Evolutionary conservation across 176 grass and related monocot species (phyloP).

Genomic region (Hsuehochloa calcarea): DNA sequence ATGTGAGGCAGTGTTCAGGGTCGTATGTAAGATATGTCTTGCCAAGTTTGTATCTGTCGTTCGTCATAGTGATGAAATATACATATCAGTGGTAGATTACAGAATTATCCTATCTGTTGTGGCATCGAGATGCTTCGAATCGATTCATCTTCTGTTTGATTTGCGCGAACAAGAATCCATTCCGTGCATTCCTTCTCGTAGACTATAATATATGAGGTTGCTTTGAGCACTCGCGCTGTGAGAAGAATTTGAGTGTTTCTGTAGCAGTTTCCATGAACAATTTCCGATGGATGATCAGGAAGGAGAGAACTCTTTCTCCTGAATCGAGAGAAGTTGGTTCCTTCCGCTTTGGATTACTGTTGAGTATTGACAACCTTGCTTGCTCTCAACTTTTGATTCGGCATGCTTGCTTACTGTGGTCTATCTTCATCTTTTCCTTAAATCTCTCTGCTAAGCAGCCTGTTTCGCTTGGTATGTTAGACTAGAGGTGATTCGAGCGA

Average conservation of each 20-base stretch:
- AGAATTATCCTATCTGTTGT: not conserved
- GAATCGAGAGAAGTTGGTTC: not conserved
- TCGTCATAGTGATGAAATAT: not conserved
- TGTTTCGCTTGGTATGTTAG: no score
- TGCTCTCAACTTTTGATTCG: not conserved
- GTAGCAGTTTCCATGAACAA: not conserved
- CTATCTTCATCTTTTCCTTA: not conserved
- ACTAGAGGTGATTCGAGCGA: no score
- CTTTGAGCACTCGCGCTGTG: no score
- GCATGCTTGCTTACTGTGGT: not conserved
- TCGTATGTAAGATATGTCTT: constrained; percentile 1
- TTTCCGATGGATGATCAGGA: not conserved
- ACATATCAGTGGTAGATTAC: not conserved
- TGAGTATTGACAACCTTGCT: not conserved
- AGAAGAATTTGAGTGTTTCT: no score
- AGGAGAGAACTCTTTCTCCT: no score
- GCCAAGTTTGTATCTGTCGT: not conserved
- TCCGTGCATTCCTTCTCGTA: not conserved
- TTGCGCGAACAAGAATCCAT: not conserved
- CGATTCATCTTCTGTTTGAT: not conserved
- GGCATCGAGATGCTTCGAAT: not conserved
- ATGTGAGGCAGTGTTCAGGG: not conserved
- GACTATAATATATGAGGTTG: not conserved
- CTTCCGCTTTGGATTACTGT: not conserved
- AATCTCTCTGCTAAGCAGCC: not conserved